These are phyloP conservation scores for Manihot esculenta DNA, from an alignment of 441 rosid genomes.

Conservation along the genomic window DNA sequence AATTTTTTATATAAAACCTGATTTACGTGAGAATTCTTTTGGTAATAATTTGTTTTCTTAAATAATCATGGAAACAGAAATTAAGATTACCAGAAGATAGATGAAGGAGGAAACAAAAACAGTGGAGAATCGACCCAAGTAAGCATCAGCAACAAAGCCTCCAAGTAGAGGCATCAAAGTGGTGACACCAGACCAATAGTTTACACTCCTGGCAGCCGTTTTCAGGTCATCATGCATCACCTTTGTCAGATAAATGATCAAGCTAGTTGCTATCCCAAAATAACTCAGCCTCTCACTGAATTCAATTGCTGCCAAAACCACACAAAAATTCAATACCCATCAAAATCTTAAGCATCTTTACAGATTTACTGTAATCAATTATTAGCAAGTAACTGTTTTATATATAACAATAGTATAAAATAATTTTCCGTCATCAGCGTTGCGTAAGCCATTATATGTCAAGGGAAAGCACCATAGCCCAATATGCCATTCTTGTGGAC, in stretches of 20 bases:
- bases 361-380: no score
- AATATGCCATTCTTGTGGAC: no score
- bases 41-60: no score
- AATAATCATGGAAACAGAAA: not conserved
- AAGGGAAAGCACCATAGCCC: no score
- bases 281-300: conserved; percentile 88
- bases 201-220: conserved; percentile 75
- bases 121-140: conserved; percentile 68
- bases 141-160: conserved; percentile 88
- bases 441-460: no score
- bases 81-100: conserved; percentile 56
- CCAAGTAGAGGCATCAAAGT: conserved; percentile 88
- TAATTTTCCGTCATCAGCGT: no score
- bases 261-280: conserved; percentile 80
- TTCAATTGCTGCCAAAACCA: conserved; percentile 74
- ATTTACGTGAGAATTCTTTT: no score
- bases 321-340: no score
- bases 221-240: conserved; percentile 81
- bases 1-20: no score
- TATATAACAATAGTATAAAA: no score
- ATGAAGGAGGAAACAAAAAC: conserved; percentile 56
- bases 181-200: conserved; percentile 89
- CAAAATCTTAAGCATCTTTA: no score
- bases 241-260: conserved; percentile 70
- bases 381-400: no score